Percentiles rank a stretch among this genome's conserved stretches.
Evolutionary conservation across 176 grass and related monocot genomes (phyloP).

Genomic region (Elaeis guineensis): DNA sequence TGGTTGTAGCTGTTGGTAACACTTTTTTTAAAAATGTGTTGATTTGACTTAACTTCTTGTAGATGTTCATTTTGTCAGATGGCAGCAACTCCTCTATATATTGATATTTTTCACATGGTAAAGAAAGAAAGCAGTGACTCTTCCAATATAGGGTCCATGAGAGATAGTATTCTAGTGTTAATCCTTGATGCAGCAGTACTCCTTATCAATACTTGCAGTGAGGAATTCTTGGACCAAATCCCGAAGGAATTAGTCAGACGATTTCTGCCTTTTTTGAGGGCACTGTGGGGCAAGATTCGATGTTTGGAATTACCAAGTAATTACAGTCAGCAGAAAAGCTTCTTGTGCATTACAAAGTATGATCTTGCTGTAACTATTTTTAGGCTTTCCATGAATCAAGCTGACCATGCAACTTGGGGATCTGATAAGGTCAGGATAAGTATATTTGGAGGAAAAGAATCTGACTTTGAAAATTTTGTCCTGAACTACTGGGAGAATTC

Average conservation of each 20-base stretch:
- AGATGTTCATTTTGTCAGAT: conserved; percentile 23
- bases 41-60: background rate
- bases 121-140: background rate
- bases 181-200: conserved; percentile 33
- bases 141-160: background rate
- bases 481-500: conserved; percentile 56
- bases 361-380: conserved; percentile 70
- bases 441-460: conserved; percentile 43
- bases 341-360: conserved; percentile 26
- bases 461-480: conserved; percentile 41
- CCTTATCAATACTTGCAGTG: conserved; percentile 46
- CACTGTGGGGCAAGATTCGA: conserved; percentile 33
- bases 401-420: conserved; percentile 15
- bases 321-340: background rate
- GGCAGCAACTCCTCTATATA: background rate
- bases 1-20: too few species aligned
- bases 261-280: conserved; percentile 27
- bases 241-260: conserved; percentile 27
- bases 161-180: conserved; percentile 25
- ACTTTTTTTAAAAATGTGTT: background rate
- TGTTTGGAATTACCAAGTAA: background rate
- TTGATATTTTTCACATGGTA: background rate
- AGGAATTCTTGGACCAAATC: conserved; percentile 14
- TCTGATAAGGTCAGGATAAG: conserved; percentile 20
- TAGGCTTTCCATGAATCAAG: conserved; percentile 50